Conservation (phyloP, 495 filamentous ascomycete species). For the Trichoderma asperelloides region DNA sequence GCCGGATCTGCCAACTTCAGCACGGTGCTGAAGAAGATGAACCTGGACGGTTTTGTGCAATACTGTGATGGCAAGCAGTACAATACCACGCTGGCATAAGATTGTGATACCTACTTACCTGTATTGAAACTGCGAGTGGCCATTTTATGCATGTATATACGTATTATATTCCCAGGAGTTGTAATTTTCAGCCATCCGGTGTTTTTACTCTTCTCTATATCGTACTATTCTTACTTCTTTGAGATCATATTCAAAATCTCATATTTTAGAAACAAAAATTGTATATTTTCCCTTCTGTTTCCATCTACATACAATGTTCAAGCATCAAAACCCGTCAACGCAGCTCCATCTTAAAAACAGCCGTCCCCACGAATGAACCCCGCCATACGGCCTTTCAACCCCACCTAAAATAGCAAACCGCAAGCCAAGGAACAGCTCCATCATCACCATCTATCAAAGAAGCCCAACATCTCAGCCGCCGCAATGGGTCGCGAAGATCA, state of each 20-base stretch:
- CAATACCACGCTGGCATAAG: background rate
- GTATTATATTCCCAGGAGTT: too few relatives aligned
- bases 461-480: background rate
- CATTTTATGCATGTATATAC: too few relatives aligned
- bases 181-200: too few relatives aligned
- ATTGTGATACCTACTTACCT: background rate
- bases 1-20: slow-evolving; percentile 36
- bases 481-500: slow-evolving; percentile 93
- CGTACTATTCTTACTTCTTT: too few relatives aligned
- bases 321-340: background rate
- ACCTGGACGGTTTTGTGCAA: slow-evolving; percentile 51
- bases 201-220: too few relatives aligned
- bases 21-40: slow-evolving; percentile 56
- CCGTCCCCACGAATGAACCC: slow-evolving; percentile 1
- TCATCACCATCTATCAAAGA: background rate
- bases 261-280: too few relatives aligned
- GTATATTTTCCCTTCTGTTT: too few relatives aligned
- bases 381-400: background rate
- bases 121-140: too few relatives aligned
- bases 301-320: too few relatives aligned
- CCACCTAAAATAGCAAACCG: background rate
- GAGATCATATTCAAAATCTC: too few relatives aligned
- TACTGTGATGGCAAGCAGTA: slow-evolving; percentile 25
- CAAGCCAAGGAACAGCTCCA: background rate
- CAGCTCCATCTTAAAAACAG: background rate